Base-by-base conservation (phyloP, 1,284 basidiomycete species). In the Erythrobasidium hasegawianum region DNA sequence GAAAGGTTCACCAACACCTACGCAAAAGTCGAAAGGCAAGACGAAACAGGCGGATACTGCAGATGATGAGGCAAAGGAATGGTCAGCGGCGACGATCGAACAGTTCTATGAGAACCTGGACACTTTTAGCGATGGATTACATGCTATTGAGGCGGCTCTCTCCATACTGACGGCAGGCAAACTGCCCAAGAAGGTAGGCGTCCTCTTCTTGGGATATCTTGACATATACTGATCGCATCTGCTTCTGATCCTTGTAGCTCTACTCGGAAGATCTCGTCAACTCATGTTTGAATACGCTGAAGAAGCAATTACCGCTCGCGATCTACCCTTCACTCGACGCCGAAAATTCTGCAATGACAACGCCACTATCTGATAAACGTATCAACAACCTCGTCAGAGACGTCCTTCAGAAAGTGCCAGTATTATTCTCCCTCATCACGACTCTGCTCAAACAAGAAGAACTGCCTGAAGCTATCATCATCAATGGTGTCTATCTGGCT, bases 251-350 rank as follows among this genome's bases (percentile, higher is more conserved):
- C 13, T 56, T 56, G 13, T 56, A 40, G 56, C 57, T 68, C 0
- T 68, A 68, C 50, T 95, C 93, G 0, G 94, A 97, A 75, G 94
- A 97, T 75, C 80, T 93, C 13, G 87, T 97, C 64, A 86, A 85
- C 0, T 80, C 83, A 0, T 92, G 90, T 74, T 81, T 97, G 8
- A 81, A 80, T 41, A 81, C 86, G 0, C 81, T 92, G 69, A 93
- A 94, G 75, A 86, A 87, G 67, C 86, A 88, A 67, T 83, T 97
- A 24, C 85, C 84, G 0, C 85, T 85, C 74, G 81, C 91, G 49
- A 81, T 97, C 7, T 90, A 94, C 73, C 90, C 92, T 0, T 89
- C 94, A 71, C 84, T 95, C 4, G 91, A 97, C 74, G 87, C 85
- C 1, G 72, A 80, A 20, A 78, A 81, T 16, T 56, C 64, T 2